Percentiles rank a stretch among this genome's conserved stretches.
Evolutionary conservation across 1,284 basidiomycete species (phyloP).

Genomic region (Boletellus deceptivus): DNA sequence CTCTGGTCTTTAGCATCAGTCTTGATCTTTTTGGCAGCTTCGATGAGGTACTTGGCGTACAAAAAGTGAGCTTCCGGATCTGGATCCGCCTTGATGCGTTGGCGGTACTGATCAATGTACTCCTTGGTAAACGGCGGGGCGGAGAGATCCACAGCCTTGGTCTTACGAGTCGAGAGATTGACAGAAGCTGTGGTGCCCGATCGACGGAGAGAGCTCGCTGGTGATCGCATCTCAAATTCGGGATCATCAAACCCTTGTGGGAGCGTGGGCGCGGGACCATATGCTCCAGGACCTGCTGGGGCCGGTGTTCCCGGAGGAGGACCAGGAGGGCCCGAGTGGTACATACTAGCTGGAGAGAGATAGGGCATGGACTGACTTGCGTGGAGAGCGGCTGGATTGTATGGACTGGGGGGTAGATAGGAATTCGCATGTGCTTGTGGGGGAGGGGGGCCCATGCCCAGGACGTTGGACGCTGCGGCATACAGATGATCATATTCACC

Average conservation of each 20-base stretch:
- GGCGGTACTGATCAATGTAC: conserved; percentile 96
- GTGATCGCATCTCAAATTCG: conserved; percentile 53
- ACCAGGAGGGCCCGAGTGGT: conserved; percentile 26
- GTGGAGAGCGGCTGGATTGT: conserved; percentile 23
- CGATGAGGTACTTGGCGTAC: conserved; percentile 97
- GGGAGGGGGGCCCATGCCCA: conserved; percentile 71
- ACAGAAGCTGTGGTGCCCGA: conserved; percentile 57
- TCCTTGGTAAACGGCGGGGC: conserved; percentile 93
- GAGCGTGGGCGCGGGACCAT: conserved; percentile 27
- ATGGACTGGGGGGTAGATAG: conserved; percentile 26
- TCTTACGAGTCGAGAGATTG: conserved; percentile 62
- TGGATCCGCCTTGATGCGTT: conserved; percentile 95
- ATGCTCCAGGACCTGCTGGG: conserved; percentile 16
- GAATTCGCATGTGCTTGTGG: conserved; percentile 29
- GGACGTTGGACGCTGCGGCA: conserved; percentile 75
- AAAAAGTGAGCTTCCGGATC: conserved; percentile 99
- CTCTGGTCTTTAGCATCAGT: conserved; percentile 73
- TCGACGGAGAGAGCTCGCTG: conserved; percentile 47
- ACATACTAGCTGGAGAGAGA: conserved; percentile 25
- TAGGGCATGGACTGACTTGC: conserved; percentile 35
- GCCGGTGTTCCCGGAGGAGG: conserved; percentile 21
- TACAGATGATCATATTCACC: conserved; percentile 56
- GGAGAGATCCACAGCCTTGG: conserved; percentile 81
- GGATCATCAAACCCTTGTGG: conserved; percentile 35
- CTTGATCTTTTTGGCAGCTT: conserved; percentile 94